A percentile compares a stretch with the other conserved stretches of the same genome.
phyloP scores from a whole-genome alignment of 805 yeast species.

The Kodamaea laetipori region DNA sequence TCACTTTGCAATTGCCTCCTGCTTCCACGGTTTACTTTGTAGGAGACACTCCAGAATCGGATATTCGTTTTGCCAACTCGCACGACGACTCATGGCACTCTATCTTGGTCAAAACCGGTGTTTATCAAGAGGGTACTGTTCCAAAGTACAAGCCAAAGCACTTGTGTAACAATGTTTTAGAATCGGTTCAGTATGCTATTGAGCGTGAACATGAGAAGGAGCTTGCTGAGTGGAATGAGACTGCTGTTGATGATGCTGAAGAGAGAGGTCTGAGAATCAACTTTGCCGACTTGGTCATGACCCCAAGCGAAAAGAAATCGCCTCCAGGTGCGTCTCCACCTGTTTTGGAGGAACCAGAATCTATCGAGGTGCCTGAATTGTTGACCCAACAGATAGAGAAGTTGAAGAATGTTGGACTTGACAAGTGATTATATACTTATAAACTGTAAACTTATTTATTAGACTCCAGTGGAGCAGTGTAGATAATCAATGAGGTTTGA shows the following conservation, averaged over 20 bases:
- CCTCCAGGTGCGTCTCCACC: constrained; percentile 19
- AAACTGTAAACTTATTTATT: too few species aligned
- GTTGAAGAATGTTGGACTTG: constrained; percentile 33
- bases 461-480: too few species aligned
- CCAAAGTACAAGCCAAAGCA: constrained; percentile 82
- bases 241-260: constrained; percentile 32
- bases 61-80: constrained; percentile 82
- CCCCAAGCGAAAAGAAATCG: constrained; percentile 37
- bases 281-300: constrained; percentile 48
- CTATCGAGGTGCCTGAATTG: constrained; percentile 52
- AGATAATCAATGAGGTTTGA: too few species aligned
- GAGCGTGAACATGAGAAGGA: constrained; percentile 78
- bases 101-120: constrained; percentile 84
- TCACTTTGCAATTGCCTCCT: constrained; percentile 67
- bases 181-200: constrained; percentile 80
- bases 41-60: constrained; percentile 90
- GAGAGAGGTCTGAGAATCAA: constrained; percentile 38
- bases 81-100: constrained; percentile 86
- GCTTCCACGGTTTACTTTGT: constrained; percentile 86
- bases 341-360: constrained; percentile 39
- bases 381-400: constrained; percentile 46
- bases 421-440: background rate
- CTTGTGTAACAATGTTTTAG: constrained; percentile 70
- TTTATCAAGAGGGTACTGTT: constrained; percentile 74
- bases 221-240: constrained; percentile 70